Evolutionary conservation across 768 basidiomycete genomes (phyloP).

Genomic region (Guyanaporus albipodus): DNA sequence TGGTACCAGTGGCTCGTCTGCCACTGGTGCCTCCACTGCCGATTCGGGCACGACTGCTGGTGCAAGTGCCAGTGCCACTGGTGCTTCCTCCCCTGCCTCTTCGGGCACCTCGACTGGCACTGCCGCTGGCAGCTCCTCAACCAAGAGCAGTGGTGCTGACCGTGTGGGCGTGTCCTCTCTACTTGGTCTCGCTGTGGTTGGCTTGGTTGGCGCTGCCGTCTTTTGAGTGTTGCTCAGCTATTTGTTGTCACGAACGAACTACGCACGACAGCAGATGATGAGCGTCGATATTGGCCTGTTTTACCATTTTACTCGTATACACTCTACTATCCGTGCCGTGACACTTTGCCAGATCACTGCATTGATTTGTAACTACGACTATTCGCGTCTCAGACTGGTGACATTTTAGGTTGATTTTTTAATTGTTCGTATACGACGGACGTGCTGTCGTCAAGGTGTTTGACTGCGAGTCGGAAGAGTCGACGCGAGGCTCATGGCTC

Average conservation of each 20-base stretch:
- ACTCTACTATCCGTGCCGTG: conserved; percentile 17
- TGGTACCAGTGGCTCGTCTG: background rate
- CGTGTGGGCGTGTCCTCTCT: conserved; percentile 29
- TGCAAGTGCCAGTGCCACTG: background rate
- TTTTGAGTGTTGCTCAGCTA: conserved; percentile 31
- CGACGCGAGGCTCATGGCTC: no score
- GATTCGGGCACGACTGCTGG: conserved; percentile 7
- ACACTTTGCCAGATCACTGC: conserved; percentile 2
- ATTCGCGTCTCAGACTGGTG: background rate
- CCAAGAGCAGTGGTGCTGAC: conserved; percentile 31
- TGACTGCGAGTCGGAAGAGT: no score
- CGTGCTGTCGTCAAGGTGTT: no score
- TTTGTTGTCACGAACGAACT: conserved; percentile 4
- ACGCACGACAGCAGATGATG: conserved; percentile 16
- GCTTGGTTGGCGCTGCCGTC: conserved; percentile 47
- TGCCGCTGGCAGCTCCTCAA: conserved; percentile 24
- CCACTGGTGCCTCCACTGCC: background rate
- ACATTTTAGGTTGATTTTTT: no score
- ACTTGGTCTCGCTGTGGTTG: conserved; percentile 47
- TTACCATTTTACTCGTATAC: conserved; percentile 14
- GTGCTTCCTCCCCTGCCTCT: background rate
- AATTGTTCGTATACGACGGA: no score
- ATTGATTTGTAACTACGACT: conserved; percentile 20
- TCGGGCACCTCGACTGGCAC: conserved; percentile 13
- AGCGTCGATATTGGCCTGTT: conserved; percentile 10